These are phyloP conservation scores for Orbilia brochopaga DNA, from an alignment of 2,329 filamentous ascomycete species.

Conservation along the genomic window DNA sequence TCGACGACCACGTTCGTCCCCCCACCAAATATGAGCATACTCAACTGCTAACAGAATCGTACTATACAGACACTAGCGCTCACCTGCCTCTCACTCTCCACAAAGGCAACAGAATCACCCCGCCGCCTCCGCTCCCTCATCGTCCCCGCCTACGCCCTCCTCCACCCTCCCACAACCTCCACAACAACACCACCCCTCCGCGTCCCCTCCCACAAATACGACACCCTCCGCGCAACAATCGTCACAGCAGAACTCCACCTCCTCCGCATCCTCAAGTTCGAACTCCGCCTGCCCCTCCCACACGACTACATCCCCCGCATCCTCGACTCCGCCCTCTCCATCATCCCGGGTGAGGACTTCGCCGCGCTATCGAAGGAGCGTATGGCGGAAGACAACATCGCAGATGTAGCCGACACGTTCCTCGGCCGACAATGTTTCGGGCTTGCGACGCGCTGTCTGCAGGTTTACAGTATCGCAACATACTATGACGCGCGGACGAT, in stretches of 20 bases:
- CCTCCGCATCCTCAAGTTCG: conserved; percentile 56
- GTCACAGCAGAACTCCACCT: conserved; percentile 56
- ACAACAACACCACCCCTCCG: conserved; percentile 51
- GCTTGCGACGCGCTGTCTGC: conserved; percentile 53
- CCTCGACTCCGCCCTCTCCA: conserved; percentile 53
- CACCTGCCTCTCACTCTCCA: conserved; percentile 56
- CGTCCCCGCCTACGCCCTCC: conserved; percentile 55
- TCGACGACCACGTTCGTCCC: conserved; percentile 55
- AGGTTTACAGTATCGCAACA: conserved; percentile 55
- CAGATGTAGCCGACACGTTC: conserved; percentile 54
- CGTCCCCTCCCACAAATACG: conserved; percentile 56
- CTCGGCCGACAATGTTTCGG: conserved; percentile 53
- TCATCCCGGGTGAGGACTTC: conserved; percentile 50
- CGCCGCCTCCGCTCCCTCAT: conserved; percentile 56
- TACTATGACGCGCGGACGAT: conserved; percentile 56
- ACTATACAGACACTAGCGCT: conserved; percentile 55
- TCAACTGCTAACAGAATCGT: conserved; percentile 12
- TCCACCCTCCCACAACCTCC: conserved; percentile 49
- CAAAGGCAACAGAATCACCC: conserved; percentile 56
- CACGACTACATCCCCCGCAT: conserved; percentile 56
- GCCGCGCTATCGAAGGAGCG: conserved; percentile 52
- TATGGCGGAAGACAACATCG: conserved; percentile 55
- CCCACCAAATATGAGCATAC: conserved; percentile 10
- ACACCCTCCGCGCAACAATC: conserved; percentile 56
- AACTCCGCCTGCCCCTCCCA: conserved; percentile 56